Percentiles rank a stretch among this genome's conserved stretches.
These are phyloP conservation scores for Barnettozyma salicaria DNA, from an alignment of 805 yeast species.

Conservation along the genomic window DNA sequence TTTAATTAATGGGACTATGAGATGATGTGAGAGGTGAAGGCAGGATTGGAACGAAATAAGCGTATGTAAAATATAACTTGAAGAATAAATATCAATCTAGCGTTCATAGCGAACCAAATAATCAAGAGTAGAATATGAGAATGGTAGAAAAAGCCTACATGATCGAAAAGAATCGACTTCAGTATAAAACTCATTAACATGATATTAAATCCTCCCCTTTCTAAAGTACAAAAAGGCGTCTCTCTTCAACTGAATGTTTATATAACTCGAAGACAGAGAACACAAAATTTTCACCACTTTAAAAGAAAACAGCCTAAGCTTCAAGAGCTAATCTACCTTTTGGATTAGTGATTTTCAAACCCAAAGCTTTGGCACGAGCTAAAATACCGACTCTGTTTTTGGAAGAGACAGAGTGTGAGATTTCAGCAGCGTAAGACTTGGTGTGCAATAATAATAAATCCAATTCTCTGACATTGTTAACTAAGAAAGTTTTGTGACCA, in stretches of 20 bases:
- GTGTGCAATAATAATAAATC: conserved; percentile 95
- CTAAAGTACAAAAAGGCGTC: conserved; percentile 1
- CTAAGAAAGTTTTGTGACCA: conserved; percentile 96
- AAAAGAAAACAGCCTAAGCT: conserved; percentile 54
- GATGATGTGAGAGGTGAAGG: too few species aligned
- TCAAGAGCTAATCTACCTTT: conserved; percentile 97
- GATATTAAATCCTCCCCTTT: conserved; percentile 10
- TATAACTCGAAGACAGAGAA: conserved; percentile 1
- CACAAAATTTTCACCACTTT: conserved; percentile 1
- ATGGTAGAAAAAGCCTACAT: too few species aligned
- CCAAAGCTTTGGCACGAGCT: conserved; percentile 96
- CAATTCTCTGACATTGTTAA: conserved; percentile 87
- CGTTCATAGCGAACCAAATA: too few species aligned
- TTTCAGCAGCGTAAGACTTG: conserved; percentile 99
- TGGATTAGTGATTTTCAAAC: conserved; percentile 98
- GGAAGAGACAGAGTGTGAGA: conserved; percentile 97
- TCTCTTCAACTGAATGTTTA: conserved; percentile 5
- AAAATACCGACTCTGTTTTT: conserved; percentile 96
- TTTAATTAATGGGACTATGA: too few species aligned
- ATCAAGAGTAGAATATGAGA: too few species aligned
- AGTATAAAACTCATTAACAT: conserved; percentile 6
- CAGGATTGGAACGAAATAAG: too few species aligned
- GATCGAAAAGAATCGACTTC: too few species aligned
- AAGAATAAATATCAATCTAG: too few species aligned
- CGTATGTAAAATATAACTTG: too few species aligned